Base-by-base conservation (phyloP, 2,329 filamentous ascomycete species). In the Xylariaceae sp. region DNA sequence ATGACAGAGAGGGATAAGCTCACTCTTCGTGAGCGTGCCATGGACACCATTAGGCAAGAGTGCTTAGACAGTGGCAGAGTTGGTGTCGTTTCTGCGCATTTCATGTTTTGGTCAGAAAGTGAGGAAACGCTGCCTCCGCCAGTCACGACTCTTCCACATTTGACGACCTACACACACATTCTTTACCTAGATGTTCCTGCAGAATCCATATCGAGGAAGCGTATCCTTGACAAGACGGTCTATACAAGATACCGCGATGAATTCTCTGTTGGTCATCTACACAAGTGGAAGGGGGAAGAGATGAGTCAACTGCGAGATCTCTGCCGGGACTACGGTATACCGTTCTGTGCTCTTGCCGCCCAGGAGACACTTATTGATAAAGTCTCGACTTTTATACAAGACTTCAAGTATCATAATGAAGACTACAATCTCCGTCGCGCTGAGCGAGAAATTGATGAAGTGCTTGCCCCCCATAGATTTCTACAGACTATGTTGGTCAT, bases 31-130 rank as follows among this genome's bases (percentile, higher is more conserved):
- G 39, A 67, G 33, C 45, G 49, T 33, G 77, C 78, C 4, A 81
- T 84, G 44, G 44, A 68, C 1, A 55, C 12, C 0, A 76, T 84
- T 42, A 35, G 52, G 18, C 41, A 68, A 1, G 53, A 71, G 7
- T 77, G 73, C 47, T 40, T 47, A 1, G 11, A 56, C 0, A 69
- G 42, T 10, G 59, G 66, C 1, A 66, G 63, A 49, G 53, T 63
- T 5, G 80, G 63, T 1, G 57, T 86, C 2, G 75, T 85, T 3
- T 65, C 76, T 5, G 80, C 79, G 0, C 78, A 85, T 58, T 76
- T 70, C 58, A 77, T 76, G 67, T 77, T 84, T 54, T 82, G 77
- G 76, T 4, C 52, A 0, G 68, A 75, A 22, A 60, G 60, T 1
- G 57, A 70, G 0, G 50, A 60, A 9, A 64, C 60, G 30, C 15